Conservation (phyloP, 2,329 filamentous ascomycete genomes). For the Trichophyton benhamiae region DNA sequence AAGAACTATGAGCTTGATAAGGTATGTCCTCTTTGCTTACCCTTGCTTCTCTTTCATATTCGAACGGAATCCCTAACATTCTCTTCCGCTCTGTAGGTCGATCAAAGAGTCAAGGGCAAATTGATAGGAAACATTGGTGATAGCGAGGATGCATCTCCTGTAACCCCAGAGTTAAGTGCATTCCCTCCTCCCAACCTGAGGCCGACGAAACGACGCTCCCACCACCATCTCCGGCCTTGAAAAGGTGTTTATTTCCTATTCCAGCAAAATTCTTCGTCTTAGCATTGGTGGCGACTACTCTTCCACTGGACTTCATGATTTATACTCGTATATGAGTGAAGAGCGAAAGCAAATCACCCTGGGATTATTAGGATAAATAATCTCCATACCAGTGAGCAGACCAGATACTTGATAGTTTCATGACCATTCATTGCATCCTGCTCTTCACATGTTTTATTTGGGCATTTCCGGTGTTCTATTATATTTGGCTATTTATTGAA, state of each 20-base stretch:
- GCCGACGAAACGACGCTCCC: neutral
- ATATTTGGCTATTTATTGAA: neutral
- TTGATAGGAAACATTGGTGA: constrained; percentile 8
- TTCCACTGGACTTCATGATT: neutral
- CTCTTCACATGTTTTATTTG: neutral
- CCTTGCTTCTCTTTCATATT: neutral
- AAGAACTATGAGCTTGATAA: constrained; percentile 47
- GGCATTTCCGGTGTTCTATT: neutral
- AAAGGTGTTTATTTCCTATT: neutral
- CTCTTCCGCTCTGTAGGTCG: constrained; percentile 7
- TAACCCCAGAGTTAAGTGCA: neutral
- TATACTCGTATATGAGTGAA: neutral
- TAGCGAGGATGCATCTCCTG: neutral
- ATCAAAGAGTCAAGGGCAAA: constrained; percentile 12
- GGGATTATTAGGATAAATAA: neutral
- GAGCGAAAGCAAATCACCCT: neutral
- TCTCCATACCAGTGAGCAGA: neutral
- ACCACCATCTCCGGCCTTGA: neutral
- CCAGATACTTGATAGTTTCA: neutral
- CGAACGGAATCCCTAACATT: constrained; percentile 3
- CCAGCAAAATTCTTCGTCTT: neutral
- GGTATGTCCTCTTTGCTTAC: constrained; percentile 17
- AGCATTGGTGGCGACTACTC: neutral
- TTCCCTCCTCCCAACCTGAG: neutral
- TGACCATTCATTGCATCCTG: neutral